Evolutionary conservation across 1,284 basidiomycete species (phyloP).

Genomic region (Exsudoporus floridanus): DNA sequence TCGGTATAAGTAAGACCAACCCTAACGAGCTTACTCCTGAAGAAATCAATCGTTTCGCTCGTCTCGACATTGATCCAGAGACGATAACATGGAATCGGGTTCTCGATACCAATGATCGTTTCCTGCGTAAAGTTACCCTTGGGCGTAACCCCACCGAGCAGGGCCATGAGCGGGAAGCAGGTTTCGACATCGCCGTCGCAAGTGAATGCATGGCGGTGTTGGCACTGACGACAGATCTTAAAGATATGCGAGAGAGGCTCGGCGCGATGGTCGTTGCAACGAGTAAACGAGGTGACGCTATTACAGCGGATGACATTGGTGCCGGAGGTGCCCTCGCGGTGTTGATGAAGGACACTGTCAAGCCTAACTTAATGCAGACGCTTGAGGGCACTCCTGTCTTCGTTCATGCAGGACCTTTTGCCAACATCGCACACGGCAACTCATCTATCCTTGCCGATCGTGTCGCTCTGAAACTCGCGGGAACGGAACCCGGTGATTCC

Average conservation of each 20-base stretch:
- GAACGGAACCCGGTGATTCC: slow-evolving; percentile 90
- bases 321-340: slow-evolving; percentile 96
- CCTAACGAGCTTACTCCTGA: slow-evolving; percentile 92
- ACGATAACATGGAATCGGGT: slow-evolving; percentile 99
- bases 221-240: slow-evolving; percentile 83
- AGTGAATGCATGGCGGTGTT: slow-evolving; percentile 99
- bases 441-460: slow-evolving; percentile 97
- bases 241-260: slow-evolving; percentile 90
- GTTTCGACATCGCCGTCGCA: slow-evolving; percentile 96
- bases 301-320: slow-evolving; percentile 97
- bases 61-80: slow-evolving; percentile 88
- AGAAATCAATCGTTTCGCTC: slow-evolving; percentile 86
- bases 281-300: slow-evolving; percentile 84
- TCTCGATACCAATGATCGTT: slow-evolving; percentile 95
- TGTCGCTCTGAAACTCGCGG: slow-evolving; percentile 95
- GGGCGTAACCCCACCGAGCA: slow-evolving; percentile 90
- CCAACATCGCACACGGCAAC: slow-evolving; percentile 99
- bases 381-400: slow-evolving; percentile 98
- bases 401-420: slow-evolving; percentile 98
- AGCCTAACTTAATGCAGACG: slow-evolving; percentile 99
- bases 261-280: slow-evolving; percentile 98
- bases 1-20: slow-evolving; percentile 93
- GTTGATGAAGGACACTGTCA: slow-evolving; percentile 98
- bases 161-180: slow-evolving; percentile 85
- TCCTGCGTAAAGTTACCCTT: slow-evolving; percentile 92